These are phyloP conservation scores for Rhizopus arrhizus DNA, from an alignment of 371 early-diverging fungal species.

Conservation along the genomic window DNA sequence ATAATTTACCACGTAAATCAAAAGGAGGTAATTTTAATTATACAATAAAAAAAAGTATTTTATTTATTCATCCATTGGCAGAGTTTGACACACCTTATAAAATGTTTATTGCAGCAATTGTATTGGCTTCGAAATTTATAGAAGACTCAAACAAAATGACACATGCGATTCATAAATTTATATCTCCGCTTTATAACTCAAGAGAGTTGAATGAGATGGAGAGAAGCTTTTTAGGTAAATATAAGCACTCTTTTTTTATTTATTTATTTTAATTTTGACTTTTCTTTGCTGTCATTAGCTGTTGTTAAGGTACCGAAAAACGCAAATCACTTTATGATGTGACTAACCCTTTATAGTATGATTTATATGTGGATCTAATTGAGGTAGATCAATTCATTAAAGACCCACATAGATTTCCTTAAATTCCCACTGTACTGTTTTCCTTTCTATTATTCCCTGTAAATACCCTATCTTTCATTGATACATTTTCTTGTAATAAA, in stretches of 20 bases:
- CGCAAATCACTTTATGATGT: too few species aligned
- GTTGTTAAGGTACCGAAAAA: constrained; percentile 15
- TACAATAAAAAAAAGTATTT: too few species aligned
- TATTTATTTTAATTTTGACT: neutral
- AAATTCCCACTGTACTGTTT: constrained; percentile 9
- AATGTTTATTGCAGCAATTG: constrained; percentile 69
- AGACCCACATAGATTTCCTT: constrained; percentile 18
- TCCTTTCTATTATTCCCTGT: too few species aligned
- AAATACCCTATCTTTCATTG: too few species aligned
- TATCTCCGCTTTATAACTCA: constrained; percentile 54
- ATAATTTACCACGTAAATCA: constrained; percentile 57
- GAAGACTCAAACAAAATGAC: constrained; percentile 56
- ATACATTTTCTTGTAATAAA: too few species aligned
- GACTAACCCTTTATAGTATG: constrained; percentile 11
- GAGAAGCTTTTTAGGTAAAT: constrained; percentile 44
- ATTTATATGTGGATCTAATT: constrained; percentile 20
- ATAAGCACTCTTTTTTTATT: constrained; percentile 1
- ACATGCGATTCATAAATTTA: constrained; percentile 31
- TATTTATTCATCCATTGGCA: constrained; percentile 9
- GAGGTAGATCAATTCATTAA: constrained; percentile 22
- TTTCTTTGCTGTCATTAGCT: neutral
- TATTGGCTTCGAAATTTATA: constrained; percentile 69
- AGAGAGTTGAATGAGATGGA: constrained; percentile 61
- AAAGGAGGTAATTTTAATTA: constrained; percentile 45
- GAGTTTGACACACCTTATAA: constrained; percentile 76